Evolutionary conservation across 2,329 filamentous ascomycete genomes (phyloP).

Genomic region (Fusarium humuli): DNA sequence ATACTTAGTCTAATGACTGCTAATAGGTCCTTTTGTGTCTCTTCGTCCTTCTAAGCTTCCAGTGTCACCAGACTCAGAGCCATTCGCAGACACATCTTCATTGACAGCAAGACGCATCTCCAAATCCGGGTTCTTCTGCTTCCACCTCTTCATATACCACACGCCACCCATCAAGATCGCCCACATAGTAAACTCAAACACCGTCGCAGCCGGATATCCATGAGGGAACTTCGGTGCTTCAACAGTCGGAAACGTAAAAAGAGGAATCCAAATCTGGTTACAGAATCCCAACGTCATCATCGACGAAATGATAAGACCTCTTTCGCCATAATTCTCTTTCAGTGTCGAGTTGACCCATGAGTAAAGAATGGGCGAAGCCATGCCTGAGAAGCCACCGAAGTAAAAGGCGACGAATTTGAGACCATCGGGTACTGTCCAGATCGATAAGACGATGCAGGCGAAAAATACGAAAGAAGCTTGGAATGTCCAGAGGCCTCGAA

Average conservation of each 20-base stretch:
- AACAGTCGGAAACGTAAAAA: not conserved
- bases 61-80: not conserved
- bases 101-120: not conserved
- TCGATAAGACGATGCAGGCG: not conserved
- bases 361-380: not conserved
- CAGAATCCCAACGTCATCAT: conserved; percentile 18
- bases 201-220: not conserved
- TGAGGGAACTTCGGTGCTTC: not conserved
- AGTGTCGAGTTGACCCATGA: not conserved
- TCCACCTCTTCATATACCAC: conserved; percentile 13
- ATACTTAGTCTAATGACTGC: not conserved
- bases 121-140: accelerated
- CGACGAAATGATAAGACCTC: conserved; percentile 1
- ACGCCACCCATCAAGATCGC: conserved; percentile 10
- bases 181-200: conserved; percentile 4
- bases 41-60: not conserved
- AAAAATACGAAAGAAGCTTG: conserved; percentile 11
- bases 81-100: not conserved
- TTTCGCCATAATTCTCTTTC: not conserved
- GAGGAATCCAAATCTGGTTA: conserved; percentile 12
- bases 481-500: conserved; percentile 5
- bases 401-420: not conserved
- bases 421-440: not conserved
- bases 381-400: conserved; percentile 10
- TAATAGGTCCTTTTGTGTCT: not conserved